Base-by-base conservation (phyloP, 129 eudicot genomes). In the Tagetes erecta region DNA sequence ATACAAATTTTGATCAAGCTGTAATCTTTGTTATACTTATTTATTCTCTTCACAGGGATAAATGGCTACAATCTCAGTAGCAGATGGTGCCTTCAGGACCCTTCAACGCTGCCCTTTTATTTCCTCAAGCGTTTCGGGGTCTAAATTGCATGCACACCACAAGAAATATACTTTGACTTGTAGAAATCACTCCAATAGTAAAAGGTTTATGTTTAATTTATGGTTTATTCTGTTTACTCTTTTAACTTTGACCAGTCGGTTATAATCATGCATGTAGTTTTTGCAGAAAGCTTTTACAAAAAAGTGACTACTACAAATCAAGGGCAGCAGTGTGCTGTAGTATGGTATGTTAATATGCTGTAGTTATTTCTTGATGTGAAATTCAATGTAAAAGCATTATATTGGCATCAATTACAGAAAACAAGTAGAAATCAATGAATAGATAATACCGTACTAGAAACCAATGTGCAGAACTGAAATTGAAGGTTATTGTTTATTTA, bases 311-410 rank as follows among this genome's bases (percentile, higher is more conserved):
- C 14, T 49, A 46, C 67, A 85, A 76, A 79, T 72, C 78, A 56
- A 82, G 80, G 71, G 67, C 41, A 13, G 69, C 41, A 38, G 75
- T 85, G 53, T 72, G 80, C 58, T 82, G 84, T 53, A 76, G 78
- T 75, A 33, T 74, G 89, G 89, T 85, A 75, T 53, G 84, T 62
- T 66, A 9, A 82, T 85, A 75, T 53, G 84, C 67, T 51, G 36
- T 52, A 50, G 69, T 57, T 33, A 59, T 47, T 65, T 41, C 39
- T 4, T 57, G 11, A 39, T 44, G 67, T 35, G 67, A 62, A 62
- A 37, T 45, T 8, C 8, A 13, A 35, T 42, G 44, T 36, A 57
- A 49, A 78, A 9, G 41, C 42, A 47, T 11, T 76, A 47, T 37
- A 12, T 39, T 55, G 52, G 6, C 50, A 67, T 67, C 37, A 30